phyloP scores from a whole-genome alignment of 208 protist species.

The Acanthamoeba healyi region DNA sequence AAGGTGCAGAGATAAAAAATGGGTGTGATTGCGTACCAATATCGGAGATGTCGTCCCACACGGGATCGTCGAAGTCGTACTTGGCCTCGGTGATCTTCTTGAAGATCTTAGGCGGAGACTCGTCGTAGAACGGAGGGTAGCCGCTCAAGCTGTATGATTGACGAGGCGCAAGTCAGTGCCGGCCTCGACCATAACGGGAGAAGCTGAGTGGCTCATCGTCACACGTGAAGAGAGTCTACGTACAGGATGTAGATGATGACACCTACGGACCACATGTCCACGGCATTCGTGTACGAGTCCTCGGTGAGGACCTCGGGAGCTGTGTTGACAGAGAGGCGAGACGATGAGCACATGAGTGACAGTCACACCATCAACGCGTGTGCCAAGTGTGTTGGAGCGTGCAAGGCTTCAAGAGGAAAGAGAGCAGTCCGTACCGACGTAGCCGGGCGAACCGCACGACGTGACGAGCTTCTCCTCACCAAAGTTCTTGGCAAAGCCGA shows the following conservation, averaged over 20 bases:
- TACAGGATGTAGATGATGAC: conserved; percentile 88
- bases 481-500: conserved; percentile 82
- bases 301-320: conserved; percentile 86
- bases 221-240: conserved; percentile 25
- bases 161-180: too few species aligned
- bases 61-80: conserved; percentile 82
- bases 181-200: too few species aligned
- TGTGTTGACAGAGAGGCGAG: background rate
- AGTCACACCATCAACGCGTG: background rate
- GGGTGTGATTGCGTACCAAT: conserved; percentile 70
- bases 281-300: conserved; percentile 85
- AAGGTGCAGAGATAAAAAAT: background rate
- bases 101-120: conserved; percentile 82
- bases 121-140: conserved; percentile 86
- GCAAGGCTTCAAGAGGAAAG: background rate
- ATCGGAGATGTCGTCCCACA: conserved; percentile 81
- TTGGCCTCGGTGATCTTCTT: conserved; percentile 83
- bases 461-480: conserved; percentile 82
- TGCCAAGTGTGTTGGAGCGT: background rate
- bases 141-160: conserved; percentile 79
- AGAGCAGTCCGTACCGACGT: conserved; percentile 80
- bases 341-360: background rate
- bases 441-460: conserved; percentile 88
- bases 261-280: conserved; percentile 90
- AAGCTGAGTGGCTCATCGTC: too few species aligned